Percentiles rank a stretch among this genome's conserved stretches.
Evolutionary conservation across 495 filamentous ascomycete genomes (phyloP).

Genomic region (Lasiosphaeria hispida): DNA sequence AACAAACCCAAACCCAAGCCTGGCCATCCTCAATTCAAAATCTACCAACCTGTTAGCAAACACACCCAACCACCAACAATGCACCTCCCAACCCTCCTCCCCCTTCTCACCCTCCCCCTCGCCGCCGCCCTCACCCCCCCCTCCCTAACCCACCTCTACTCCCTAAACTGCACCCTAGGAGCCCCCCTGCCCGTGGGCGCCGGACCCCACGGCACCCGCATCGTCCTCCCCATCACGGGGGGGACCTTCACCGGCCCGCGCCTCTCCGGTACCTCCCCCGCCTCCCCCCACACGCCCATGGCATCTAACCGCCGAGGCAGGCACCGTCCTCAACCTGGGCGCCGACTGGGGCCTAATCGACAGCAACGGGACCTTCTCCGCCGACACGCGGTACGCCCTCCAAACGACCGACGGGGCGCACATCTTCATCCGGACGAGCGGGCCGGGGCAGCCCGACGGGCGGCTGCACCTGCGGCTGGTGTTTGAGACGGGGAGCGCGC

Average conservation of each 20-base stretch:
- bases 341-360: slow-evolving; percentile 31
- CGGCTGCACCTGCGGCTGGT: slow-evolving; percentile 22
- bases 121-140: slow-evolving; percentile 15
- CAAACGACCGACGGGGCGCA: slow-evolving; percentile 30
- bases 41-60: too few species aligned
- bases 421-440: slow-evolving; percentile 30
- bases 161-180: slow-evolving; percentile 28
- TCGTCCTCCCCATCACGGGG: slow-evolving; percentile 28
- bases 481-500: slow-evolving; percentile 28
- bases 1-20: too few species aligned
- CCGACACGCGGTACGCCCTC: slow-evolving; percentile 32
- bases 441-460: slow-evolving; percentile 27
- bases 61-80: background rate
- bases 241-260: slow-evolving; percentile 24
- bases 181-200: slow-evolving; percentile 16
- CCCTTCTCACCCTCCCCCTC: background rate
- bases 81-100: background rate
- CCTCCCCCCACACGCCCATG: too few species aligned
- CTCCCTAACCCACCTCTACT: slow-evolving; percentile 27
- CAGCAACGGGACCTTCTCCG: slow-evolving; percentile 21
- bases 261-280: slow-evolving; percentile 13
- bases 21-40: too few species aligned
- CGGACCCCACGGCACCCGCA: slow-evolving; percentile 18
- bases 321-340: slow-evolving; percentile 30
- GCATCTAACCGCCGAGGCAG: slow-evolving; percentile 9